Base-by-base conservation (phyloP, 345 rosid genomes). In the Raphanus raphanistrum region DNA sequence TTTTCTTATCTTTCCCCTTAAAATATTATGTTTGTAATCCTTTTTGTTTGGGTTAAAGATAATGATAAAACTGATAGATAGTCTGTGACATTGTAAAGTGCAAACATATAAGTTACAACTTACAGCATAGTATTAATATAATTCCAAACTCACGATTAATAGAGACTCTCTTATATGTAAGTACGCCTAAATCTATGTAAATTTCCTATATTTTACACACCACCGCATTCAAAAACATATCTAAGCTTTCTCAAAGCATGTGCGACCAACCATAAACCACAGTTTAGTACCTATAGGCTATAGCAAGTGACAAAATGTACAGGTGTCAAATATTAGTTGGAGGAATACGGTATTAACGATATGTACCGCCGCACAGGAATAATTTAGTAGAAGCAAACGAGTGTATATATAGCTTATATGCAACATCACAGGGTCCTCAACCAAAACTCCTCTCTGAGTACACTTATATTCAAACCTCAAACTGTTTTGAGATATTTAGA, bases 351-450 rank as follows among this genome's bases (percentile, higher is more conserved):
- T 62, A 73, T 21, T 0, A 13, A 29, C 16, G 36, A 35, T 68
- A 54, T 25, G 66, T 28, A 9, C 36, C 8, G 50, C 29, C 61
- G 3, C 78, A 79, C 11, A 21, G 5, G 15, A 74, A 79, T 68
- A 63, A 29, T 8, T 28, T 60, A 29, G n/a, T 11, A 52, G 52
- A 55, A 11, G 74, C 78, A 41, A 79, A 8, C 67, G 2, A 66
- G 26, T 25, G 75, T 86, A 85, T 87, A 76, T 82, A 85, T 72
- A 79, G 72, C 83, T 78, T 54, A 36, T 79, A n/a, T 74, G 71
- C 82, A 71, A 78, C 79, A 62, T 63, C 66, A 62, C 13, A 63
- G 81, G 66, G 32, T 74, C 60, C 74, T 78, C 80, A 75, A 76
- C 54, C 85, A 77, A 82, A 35, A 41, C 80, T 75, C 81, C 81